phyloP scores from a whole-genome alignment of 1,284 basidiomycete genomes.

The Apiotrichum porosum region DNA sequence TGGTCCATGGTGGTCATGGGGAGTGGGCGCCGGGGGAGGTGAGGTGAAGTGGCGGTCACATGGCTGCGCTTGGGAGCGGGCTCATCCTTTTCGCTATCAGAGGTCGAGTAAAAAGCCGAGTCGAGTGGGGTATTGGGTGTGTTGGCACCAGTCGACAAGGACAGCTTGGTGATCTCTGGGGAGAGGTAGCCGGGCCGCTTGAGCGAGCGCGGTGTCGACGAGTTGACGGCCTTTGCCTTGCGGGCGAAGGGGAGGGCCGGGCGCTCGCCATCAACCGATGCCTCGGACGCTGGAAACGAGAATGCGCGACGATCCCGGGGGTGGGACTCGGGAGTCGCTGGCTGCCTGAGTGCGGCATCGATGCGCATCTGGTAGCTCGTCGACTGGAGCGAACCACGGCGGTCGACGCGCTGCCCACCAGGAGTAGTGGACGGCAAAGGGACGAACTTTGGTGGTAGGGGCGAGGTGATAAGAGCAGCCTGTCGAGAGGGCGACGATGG shows the following conservation, averaged over 20 bases:
- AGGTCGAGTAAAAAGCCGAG: slow-evolving; percentile 38
- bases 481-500: slow-evolving; percentile 7
- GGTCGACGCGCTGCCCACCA: no score
- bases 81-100: slow-evolving; percentile 35
- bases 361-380: not conserved
- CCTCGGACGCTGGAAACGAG: slow-evolving; percentile 37
- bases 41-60: no score
- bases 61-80: not conserved
- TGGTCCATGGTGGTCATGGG: slow-evolving; percentile 1
- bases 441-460: slow-evolving; percentile 19
- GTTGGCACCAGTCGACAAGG: slow-evolving; percentile 32
- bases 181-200: slow-evolving; percentile 4
- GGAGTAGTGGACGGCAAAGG: slow-evolving; percentile 2
- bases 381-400: not conserved
- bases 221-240: slow-evolving; percentile 23
- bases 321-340: not conserved
- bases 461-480: slow-evolving; percentile 24
- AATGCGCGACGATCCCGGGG: slow-evolving; percentile 38
- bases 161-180: slow-evolving; percentile 13
- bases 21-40: slow-evolving; percentile 2
- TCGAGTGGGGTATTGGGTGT: slow-evolving; percentile 28
- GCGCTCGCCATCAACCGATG: slow-evolving; percentile 2
- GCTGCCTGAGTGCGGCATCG: no score
- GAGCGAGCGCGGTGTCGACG: slow-evolving; percentile 3
- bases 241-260: slow-evolving; percentile 25